These are phyloP conservation scores for Posidonia oceanica DNA, from an alignment of 116 monocot genomes.

Conservation along the genomic window DNA sequence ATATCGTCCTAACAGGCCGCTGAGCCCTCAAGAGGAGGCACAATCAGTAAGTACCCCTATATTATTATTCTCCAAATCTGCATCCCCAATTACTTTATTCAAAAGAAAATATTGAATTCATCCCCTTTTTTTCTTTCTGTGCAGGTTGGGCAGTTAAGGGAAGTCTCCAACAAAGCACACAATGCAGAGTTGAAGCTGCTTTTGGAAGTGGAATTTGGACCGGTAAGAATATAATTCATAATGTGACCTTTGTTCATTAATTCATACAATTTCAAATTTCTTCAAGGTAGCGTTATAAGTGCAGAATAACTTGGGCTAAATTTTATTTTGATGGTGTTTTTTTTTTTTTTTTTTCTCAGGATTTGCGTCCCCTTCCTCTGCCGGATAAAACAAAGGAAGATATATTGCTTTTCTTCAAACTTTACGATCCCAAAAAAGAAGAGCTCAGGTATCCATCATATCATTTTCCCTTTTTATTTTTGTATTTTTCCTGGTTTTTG, in stretches of 20 bases:
- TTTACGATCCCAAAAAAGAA: conserved; percentile 97
- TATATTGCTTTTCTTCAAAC: conserved; percentile 94
- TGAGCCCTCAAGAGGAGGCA: conserved; percentile 75
- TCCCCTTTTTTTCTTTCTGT: conserved; percentile 10
- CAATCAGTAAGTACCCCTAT: conserved; percentile 58
- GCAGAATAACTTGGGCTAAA: neutral
- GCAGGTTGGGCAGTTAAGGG: conserved; percentile 93
- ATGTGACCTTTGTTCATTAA: neutral
- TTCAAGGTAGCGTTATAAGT: neutral
- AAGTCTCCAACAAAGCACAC: conserved; percentile 82
- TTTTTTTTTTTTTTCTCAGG: conserved; percentile 28
- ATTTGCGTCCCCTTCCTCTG: conserved; percentile 51
- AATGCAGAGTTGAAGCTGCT: conserved; percentile 94
- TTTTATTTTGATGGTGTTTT: neutral
- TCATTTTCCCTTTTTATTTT: neutral
- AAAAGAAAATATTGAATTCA: no score
- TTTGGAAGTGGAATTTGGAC: conserved; percentile 83
- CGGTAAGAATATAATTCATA: conserved; percentile 32
- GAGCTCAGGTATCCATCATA: conserved; percentile 56
- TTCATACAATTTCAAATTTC: neutral
- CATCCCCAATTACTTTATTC: no score
- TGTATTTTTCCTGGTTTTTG: neutral
- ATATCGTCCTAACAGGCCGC: conserved; percentile 93
- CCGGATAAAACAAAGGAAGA: conserved; percentile 91
- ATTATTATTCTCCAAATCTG: neutral